A percentile compares a stretch with the other conserved stretches of the same genome.
phyloP scores from a whole-genome alignment of 2,329 filamentous ascomycete species.

The Colletotrichum falcatum region DNA sequence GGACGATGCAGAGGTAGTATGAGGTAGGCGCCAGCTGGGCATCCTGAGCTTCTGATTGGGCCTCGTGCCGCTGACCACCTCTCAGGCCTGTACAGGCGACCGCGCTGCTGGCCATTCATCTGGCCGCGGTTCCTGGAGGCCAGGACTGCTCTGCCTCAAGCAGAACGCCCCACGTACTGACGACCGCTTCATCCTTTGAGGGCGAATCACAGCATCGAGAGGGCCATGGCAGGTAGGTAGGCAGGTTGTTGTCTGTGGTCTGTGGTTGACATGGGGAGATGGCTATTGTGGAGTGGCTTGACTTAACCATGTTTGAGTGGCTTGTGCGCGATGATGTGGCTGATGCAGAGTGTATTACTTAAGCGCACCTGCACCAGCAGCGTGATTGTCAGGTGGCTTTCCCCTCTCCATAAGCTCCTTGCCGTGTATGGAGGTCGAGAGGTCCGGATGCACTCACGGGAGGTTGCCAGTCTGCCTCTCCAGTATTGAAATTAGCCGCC shows the following conservation, averaged over 20 bases:
- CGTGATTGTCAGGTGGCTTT: background rate
- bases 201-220: slow-evolving; percentile 25
- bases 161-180: background rate
- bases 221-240: background rate
- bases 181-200: slow-evolving; percentile 9
- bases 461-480: background rate
- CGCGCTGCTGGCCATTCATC: slow-evolving; percentile 37
- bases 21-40: slow-evolving; percentile 40
- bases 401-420: background rate
- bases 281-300: background rate
- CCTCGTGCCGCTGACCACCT: slow-evolving; percentile 39
- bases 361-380: background rate
- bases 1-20: slow-evolving; percentile 40
- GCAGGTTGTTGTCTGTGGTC: background rate
- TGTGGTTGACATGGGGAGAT: slow-evolving; percentile 1
- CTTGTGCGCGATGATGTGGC: slow-evolving; percentile 5
- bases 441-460: background rate
- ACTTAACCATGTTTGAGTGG: background rate
- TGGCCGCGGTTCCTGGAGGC: slow-evolving; percentile 29
- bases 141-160: slow-evolving; percentile 18
- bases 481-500: background rate
- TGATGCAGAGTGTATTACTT: background rate
- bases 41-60: slow-evolving; percentile 36
- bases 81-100: slow-evolving; percentile 36
- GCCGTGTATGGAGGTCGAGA: background rate